Base-by-base conservation (phyloP, 305 asterid genomes). In the Fraxinus sp. region DNA sequence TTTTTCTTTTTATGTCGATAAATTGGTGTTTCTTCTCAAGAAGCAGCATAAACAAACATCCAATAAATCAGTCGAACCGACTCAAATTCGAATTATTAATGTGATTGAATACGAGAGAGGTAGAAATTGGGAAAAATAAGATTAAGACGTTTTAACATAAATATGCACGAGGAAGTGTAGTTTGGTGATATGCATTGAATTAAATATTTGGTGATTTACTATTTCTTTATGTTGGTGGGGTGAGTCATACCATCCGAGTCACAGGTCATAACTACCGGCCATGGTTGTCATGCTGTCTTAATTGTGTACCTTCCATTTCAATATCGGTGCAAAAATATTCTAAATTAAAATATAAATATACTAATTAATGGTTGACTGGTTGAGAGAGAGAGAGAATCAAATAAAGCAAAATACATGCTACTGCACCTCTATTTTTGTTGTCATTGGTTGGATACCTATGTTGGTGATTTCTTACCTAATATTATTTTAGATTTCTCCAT, bases 191-290 rank as follows among this genome's bases (percentile, higher is more conserved):
- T 5, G 28, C 24, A 57, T 18, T 57, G 68, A n/a, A 5, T 24
- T 24, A 7, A 64, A 62, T 22, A 22, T 22, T 62, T 9, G 72
- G 72, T 62, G 72, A 62, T 20, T 66, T 5, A 26, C 73, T 32
- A 64, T 8, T 66, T 26, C 35, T 66, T 24, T 9, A 8, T 66
- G 35, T 66, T 66, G 16, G 73, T 26, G 36, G 36, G 71, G 14
- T 66, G 73, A 66, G 73, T 66, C 73, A 66, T 32, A 66, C 73
- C 73, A 10, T 66, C 73, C 73, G 35, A 66, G 73, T 66, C 73
- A 66, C 33, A 24, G 16, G 72, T 64, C 72, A 24, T 24, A 64
- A 64, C 72, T 64, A 64, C 30, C 33, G 35, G 33, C 33, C 35
- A 57, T 24, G 18, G 6, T 64, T 64, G 72, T 64, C 72, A 7